phyloP scores from a whole-genome alignment of 75 land plant genomes.

The Sequoia sempervirens region DNA sequence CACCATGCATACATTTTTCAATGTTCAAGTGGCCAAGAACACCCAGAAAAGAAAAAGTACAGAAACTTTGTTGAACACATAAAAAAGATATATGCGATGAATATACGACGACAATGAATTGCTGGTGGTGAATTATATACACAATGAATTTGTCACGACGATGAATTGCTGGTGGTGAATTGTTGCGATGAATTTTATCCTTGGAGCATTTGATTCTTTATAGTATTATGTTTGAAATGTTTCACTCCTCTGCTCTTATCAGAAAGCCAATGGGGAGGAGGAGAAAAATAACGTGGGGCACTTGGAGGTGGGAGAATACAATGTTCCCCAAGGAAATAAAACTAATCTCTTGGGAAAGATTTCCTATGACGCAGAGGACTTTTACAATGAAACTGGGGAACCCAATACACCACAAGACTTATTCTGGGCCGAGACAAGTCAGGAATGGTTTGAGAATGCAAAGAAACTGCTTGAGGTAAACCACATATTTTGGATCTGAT shows the following conservation, averaged over 20 bases:
- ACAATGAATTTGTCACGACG: no score
- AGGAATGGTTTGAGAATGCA: conserved; percentile 5
- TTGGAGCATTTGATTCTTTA: no score
- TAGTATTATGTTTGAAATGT: neutral
- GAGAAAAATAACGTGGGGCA: conserved; percentile 8
- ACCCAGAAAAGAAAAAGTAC: no score
- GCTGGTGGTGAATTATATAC: no score
- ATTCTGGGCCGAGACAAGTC: conserved; percentile 1
- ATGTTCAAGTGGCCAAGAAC: no score
- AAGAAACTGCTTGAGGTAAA: neutral
- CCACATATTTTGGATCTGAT: no score
- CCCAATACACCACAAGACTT: conserved; percentile 1
- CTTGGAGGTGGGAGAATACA: conserved; percentile 16
- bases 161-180: no score
- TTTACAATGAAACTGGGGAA: conserved; percentile 2
- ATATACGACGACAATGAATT: no score
- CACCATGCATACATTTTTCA: no score
- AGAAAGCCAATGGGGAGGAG: neutral
- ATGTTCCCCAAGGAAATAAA: conserved; percentile 16
- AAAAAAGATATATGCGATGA: no score
- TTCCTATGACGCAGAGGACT: conserved; percentile 3
- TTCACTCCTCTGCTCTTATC: neutral
- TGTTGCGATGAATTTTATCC: no score
- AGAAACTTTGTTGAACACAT: no score
- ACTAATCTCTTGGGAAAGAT: conserved; percentile 12